phyloP scores from a whole-genome alignment of 2,329 filamentous ascomycete species.

The Fusarium nisikadoi region DNA sequence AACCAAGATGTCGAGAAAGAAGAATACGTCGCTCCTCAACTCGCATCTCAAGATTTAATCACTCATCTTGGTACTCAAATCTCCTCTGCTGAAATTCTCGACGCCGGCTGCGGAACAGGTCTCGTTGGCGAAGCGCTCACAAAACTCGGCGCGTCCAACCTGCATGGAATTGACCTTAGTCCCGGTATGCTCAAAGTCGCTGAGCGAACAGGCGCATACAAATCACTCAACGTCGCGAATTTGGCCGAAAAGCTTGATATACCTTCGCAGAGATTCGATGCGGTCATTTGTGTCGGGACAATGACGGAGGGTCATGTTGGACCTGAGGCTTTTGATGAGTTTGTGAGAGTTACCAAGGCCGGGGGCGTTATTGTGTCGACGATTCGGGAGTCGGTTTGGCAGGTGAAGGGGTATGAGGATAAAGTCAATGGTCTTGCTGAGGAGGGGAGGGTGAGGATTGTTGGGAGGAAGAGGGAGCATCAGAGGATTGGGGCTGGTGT shows the following conservation, averaged over 20 bases:
- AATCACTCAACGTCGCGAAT: constrained; percentile 53
- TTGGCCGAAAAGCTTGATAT: constrained; percentile 53
- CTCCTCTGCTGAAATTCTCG: constrained; percentile 49
- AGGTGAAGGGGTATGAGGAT: constrained; percentile 54
- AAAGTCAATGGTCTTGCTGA: constrained; percentile 49
- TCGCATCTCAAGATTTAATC: constrained; percentile 47
- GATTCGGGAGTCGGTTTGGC: constrained; percentile 59
- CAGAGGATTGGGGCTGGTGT: constrained; percentile 23
- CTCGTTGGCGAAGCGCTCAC: constrained; percentile 58
- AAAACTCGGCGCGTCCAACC: constrained; percentile 49
- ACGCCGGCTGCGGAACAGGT: constrained; percentile 64
- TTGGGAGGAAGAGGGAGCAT: not conserved
- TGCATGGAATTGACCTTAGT: constrained; percentile 62
- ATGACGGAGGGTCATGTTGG: constrained; percentile 64
- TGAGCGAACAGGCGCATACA: constrained; percentile 54
- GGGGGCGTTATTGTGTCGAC: constrained; percentile 59
- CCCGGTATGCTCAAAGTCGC: constrained; percentile 61
- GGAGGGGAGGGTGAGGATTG: not conserved
- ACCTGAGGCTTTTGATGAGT: constrained; percentile 56
- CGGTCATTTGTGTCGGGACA: constrained; percentile 61
- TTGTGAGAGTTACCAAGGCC: constrained; percentile 56
- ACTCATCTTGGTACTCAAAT: constrained; percentile 24
- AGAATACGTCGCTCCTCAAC: constrained; percentile 53
- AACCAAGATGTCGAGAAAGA: constrained; percentile 46
- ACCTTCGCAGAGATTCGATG: constrained; percentile 54